Base-by-base conservation (phyloP, 495 filamentous ascomycete species). In the Xylaria telfairii region DNA sequence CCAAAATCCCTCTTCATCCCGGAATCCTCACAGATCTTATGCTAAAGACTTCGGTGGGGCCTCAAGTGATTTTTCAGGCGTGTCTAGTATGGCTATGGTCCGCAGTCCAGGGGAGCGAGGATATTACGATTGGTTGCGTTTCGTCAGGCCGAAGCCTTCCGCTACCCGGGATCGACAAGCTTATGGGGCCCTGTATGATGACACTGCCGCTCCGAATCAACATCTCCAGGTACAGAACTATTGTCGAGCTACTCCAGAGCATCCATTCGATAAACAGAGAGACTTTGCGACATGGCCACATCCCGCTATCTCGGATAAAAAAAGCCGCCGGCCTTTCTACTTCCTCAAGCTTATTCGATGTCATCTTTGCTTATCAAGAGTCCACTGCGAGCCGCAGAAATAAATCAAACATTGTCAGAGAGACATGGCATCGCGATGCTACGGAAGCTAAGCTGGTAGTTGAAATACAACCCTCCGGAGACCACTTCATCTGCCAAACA, bases 341-440 rank as follows among this genome's bases (percentile, higher is more conserved):
- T 1, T 80, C 80, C 0, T 77, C 82, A 37, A 75, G 74, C 8
- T 77, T 93, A 3, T 95, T 93, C 69, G 91, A 95, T 65, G 86
- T 89, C 0, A 82, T 95, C 2, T 84, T 95, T 60, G 89, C 93
- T 7, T 96, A 93, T 84, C 93, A 96, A 69, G 89, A 95, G 75
- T 90, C 88, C 2, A 78, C 90, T 12, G 74, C 84, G 47, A 82
- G 76, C 19, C 74, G 80, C 17, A 75, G 79, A 15, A 72, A 74
- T 0, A 68, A 71, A 2, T 49, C 71, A 24, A 61, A 71, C 13
- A 34, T 73, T 9, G 83, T 93, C 15, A 72, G 63, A 26, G 79
- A 89, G 62, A 76, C 89, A 2, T 84, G 83, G 61, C 86, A 86
- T 59, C 82, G 80, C 13, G 93, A 96, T 72, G 86, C 86, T 62